Conservation (phyloP, 768 basidiomycete species). For the Hebeloma cylindrosporum region DNA sequence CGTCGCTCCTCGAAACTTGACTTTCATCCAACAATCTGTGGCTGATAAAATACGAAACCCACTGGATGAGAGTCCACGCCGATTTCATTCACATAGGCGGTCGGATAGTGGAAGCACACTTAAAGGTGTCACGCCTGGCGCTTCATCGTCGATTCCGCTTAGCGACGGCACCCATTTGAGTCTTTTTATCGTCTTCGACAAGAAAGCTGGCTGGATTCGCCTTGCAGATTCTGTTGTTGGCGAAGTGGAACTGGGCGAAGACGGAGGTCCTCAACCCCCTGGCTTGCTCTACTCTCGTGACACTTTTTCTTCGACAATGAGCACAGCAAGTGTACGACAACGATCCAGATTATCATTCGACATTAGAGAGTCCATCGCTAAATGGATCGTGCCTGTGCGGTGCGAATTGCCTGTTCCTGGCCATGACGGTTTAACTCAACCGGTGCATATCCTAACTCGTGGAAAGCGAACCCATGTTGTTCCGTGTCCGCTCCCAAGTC, state of each 20-base stretch:
- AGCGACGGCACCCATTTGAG: too few relatives aligned
- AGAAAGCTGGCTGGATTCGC: conserved; percentile 84
- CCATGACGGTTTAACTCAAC: conserved; percentile 29
- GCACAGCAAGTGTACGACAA: conserved; percentile 25
- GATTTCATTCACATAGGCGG: conserved; percentile 39
- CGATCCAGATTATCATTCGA: too few relatives aligned
- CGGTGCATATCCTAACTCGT: conserved; percentile 66
- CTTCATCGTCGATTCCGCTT: too few relatives aligned
- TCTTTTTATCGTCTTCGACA: conserved; percentile 84
- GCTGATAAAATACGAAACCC: conserved; percentile 46
- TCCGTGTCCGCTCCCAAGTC: conserved; percentile 70
- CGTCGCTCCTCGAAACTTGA: conserved; percentile 58
- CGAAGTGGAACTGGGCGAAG: conserved; percentile 66
- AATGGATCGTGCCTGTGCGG: conserved; percentile 52
- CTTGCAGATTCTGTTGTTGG: conserved; percentile 78
- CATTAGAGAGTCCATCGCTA: conserved; percentile 31
- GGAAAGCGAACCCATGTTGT: conserved; percentile 70
- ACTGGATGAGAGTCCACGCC: conserved; percentile 27
- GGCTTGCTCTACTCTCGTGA: conserved; percentile 30
- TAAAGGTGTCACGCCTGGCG: conserved; percentile 30
- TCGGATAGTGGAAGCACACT: conserved; percentile 40
- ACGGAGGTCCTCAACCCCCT: conserved; percentile 31
- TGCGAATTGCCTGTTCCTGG: conserved; percentile 46
- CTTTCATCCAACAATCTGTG: conserved; percentile 70
- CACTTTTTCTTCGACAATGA: conserved; percentile 24